Percentiles rank a stretch among this genome's conserved stretches.
Evolutionary conservation across 2,329 filamentous ascomycete species (phyloP).

Genomic region (Botrytis cinerea): DNA sequence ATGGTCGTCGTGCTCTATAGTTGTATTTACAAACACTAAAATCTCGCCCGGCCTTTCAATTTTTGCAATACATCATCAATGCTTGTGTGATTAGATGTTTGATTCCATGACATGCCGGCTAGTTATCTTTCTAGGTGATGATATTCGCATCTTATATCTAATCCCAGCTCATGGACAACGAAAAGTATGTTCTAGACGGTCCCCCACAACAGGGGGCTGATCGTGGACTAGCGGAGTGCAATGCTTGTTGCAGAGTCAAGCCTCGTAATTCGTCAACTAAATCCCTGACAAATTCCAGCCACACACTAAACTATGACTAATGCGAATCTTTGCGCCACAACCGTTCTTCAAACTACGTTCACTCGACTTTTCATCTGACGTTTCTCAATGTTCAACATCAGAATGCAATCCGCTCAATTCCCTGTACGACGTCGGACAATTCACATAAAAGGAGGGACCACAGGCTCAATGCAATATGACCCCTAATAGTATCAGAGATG

Average conservation of each 20-base stretch:
- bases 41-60: background rate
- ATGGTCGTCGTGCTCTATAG: background rate
- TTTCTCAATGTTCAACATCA: conserved; percentile 4
- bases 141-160: background rate
- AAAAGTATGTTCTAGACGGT: background rate
- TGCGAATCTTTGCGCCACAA: background rate
- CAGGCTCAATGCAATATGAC: background rate
- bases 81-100: background rate
- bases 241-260: background rate
- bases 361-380: background rate
- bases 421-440: background rate
- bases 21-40: background rate
- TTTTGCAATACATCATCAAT: background rate
- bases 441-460: background rate
- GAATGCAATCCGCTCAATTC: background rate
- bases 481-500: conserved; percentile 5
- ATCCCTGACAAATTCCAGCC: background rate
- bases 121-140: background rate
- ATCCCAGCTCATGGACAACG: background rate
- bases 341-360: background rate
- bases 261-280: background rate
- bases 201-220: conserved; percentile 3
- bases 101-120: background rate
- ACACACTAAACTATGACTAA: conserved; percentile 7
- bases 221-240: background rate